phyloP scores from a whole-genome alignment of 257 asterid genomes.

The Capsicum rhomboideum region DNA sequence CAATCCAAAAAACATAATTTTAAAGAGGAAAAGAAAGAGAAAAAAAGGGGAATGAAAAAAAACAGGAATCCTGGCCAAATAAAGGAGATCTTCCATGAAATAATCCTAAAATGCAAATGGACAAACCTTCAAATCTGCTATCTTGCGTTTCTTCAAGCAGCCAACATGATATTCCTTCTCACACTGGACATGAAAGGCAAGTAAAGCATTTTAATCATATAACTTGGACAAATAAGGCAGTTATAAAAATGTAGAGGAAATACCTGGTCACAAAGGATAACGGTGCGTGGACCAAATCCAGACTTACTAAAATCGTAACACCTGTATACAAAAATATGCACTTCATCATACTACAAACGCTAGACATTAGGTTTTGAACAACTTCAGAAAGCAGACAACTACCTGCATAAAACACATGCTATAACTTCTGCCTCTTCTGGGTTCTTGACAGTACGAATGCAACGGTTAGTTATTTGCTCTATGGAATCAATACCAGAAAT shows the following conservation, averaged over 20 bases:
- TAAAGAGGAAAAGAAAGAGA: neutral
- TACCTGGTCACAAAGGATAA: conserved; percentile 96
- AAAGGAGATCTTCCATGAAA: neutral
- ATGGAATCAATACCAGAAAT: conserved; percentile 60
- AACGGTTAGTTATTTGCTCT: conserved; percentile 72
- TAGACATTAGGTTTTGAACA: neutral
- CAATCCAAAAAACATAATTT: neutral
- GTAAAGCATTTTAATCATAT: neutral
- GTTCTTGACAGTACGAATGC: conserved; percentile 73
- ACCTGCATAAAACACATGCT: conserved; percentile 99
- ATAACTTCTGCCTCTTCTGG: conserved; percentile 93
- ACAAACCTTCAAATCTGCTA: conserved; percentile 88
- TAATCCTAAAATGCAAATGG: neutral
- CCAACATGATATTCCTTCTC: conserved; percentile 99
- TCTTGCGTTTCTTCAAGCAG: conserved; percentile 83
- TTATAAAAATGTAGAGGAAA: conserved; percentile 14
- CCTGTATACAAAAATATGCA: conserved; percentile 29
- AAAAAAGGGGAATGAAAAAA: neutral
- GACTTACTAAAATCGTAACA: conserved; percentile 92
- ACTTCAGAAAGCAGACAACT: neutral
- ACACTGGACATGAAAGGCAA: conserved; percentile 41
- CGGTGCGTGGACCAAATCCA: conserved; percentile 99
- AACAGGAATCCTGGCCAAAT: neutral
- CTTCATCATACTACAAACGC: neutral
- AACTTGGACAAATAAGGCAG: neutral